Base-by-base conservation (phyloP, 805 yeast genomes). In the Wickerhamiella domercqiae region DNA sequence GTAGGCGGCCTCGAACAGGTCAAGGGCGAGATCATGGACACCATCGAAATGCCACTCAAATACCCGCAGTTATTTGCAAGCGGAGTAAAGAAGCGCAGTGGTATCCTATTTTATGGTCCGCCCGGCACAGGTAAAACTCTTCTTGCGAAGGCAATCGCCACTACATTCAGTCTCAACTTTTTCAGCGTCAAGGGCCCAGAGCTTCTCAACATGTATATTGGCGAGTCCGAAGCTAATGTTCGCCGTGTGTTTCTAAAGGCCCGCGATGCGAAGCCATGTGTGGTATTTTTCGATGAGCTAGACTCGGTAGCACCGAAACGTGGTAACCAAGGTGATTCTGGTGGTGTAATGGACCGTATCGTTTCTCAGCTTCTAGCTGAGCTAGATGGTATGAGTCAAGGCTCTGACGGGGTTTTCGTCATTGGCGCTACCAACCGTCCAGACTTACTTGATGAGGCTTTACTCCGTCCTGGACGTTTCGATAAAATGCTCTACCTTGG, bases 371-470 rank as follows among this genome's bases (percentile, higher is more conserved):
- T 90, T 29, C 64, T 90, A 37, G 95, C 97, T 0, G 98, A 90
- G 56, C 64, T 90, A 32, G 98, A 90, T 54, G 97, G 97, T 19
- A 87, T 87, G 96, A 55, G 63, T 11, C 77, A 77, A 7, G 78
- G 78, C 5, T 78, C 76, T 3, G 84, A 78, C 40, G 97, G 96
- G 4, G 95, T 90, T 0, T 90, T 90, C 56, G 96, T 87, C 4
- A 94, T 90, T 32, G 98, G 98, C n/a, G 98, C 98, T 3, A 90
- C 98, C 0, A 90, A 90, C 51, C 68, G 98, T 50, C 98, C 98
- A 0, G 98, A 90, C 61, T 62, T 90, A 44, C 63, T 90, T 31
- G 98, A 90, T 54, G 96, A 87, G 54, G 96, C 97, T 0, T 64
- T 90, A 34, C 61, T 90, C 40, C 70, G 98, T 54, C 95, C 95